A percentile compares a stretch with the other conserved stretches of the same genome.
These are phyloP conservation scores for Syncephalastrum sp. DNA, from an alignment of 371 early-diverging fungal species.

Conservation along the genomic window DNA sequence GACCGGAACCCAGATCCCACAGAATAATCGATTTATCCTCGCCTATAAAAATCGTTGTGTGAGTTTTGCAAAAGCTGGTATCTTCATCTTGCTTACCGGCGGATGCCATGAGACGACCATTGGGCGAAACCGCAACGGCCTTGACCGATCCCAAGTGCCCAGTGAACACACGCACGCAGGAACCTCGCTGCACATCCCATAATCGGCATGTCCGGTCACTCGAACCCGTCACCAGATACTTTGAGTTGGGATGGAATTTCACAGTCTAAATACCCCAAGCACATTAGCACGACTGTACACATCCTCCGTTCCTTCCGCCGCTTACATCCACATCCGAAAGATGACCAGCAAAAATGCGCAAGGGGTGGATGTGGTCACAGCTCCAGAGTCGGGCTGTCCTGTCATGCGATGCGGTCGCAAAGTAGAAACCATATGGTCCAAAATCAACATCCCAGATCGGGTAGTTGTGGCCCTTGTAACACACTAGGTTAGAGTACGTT, in stretches of 20 bases:
- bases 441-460: slow-evolving; percentile 98
- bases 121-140: slow-evolving; percentile 90
- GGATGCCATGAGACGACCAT: slow-evolving; percentile 93
- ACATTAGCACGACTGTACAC: background rate
- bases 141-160: slow-evolving; percentile 90
- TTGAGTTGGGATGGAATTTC: slow-evolving; percentile 98
- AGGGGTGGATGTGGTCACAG: slow-evolving; percentile 91
- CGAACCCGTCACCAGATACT: slow-evolving; percentile 96
- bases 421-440: slow-evolving; percentile 91
- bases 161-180: slow-evolving; percentile 91
- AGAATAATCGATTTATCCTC: slow-evolving; percentile 86
- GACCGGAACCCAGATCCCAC: slow-evolving; percentile 98
- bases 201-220: slow-evolving; percentile 94
- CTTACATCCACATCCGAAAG: slow-evolving; percentile 96
- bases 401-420: slow-evolving; percentile 97
- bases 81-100: slow-evolving; percentile 56
- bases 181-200: slow-evolving; percentile 95
- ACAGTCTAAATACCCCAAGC: slow-evolving; percentile 57
- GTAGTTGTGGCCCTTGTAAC: slow-evolving; percentile 97
- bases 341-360: slow-evolving; percentile 98
- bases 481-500: slow-evolving; percentile 85
- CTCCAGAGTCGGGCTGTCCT: slow-evolving; percentile 97
- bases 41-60: slow-evolving; percentile 34
- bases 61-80: background rate
- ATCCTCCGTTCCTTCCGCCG: background rate